These are phyloP conservation scores for Penicillium sp. DNA, from an alignment of 2,329 filamentous ascomycete species.

Conservation along the genomic window DNA sequence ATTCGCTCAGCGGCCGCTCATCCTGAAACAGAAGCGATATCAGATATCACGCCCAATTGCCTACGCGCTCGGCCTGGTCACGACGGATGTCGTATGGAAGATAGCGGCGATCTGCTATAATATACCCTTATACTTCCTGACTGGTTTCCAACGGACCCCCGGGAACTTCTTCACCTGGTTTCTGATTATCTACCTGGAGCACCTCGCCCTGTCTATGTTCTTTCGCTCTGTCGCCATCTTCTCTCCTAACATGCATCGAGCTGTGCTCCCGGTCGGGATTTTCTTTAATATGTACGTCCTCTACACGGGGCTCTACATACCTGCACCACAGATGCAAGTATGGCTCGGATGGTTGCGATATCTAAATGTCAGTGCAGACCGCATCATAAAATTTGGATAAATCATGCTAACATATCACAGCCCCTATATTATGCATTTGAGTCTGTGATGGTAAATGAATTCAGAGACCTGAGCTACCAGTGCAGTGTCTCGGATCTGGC, in stretches of 20 bases:
- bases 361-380: background rate
- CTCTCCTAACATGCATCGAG: background rate
- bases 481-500: constrained; percentile 66
- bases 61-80: background rate
- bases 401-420: background rate
- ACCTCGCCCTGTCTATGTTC: background rate
- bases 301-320: background rate
- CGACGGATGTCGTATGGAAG: background rate
- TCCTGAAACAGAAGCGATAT: background rate
- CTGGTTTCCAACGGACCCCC: background rate
- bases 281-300: background rate
- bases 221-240: background rate
- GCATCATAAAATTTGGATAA: background rate
- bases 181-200: background rate
- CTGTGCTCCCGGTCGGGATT: background rate
- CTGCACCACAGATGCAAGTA: background rate
- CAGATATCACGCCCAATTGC: background rate
- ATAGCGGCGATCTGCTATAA: background rate
- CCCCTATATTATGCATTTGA: constrained; percentile 56
- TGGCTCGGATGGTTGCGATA: background rate
- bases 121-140: background rate
- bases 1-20: background rate
- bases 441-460: constrained; percentile 86
- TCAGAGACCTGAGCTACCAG: constrained; percentile 62
- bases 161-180: background rate